A percentile compares a stretch with the other conserved stretches of the same genome.
phyloP scores from a whole-genome alignment of 2,329 filamentous ascomycete genomes.

The Pyrenophora teres region DNA sequence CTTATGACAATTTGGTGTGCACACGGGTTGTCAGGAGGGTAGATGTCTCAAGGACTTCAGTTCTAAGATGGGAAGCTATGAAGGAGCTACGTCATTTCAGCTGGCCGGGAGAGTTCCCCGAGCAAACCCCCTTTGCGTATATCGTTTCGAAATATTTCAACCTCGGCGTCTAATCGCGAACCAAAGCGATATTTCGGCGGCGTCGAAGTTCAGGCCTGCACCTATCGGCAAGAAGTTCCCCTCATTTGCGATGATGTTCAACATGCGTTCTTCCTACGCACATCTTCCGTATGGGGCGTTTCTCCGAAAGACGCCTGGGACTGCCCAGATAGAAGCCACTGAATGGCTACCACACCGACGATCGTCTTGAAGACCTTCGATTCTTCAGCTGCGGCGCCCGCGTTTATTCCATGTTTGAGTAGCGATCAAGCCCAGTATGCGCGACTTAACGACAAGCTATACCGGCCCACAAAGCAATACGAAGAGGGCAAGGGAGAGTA shows the following conservation, averaged over 20 bases:
- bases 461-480: background rate
- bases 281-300: background rate
- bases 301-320: background rate
- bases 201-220: too few relatives aligned
- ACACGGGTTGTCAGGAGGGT: too few relatives aligned
- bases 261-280: background rate
- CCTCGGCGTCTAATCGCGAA: background rate
- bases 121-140: slow-evolving; percentile 9
- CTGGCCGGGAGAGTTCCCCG: slow-evolving; percentile 1
- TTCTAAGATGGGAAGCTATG: background rate
- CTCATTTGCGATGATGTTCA: background rate
- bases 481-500: slow-evolving; percentile 3
- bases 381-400: background rate
- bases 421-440: slow-evolving; percentile 6
- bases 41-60: background rate
- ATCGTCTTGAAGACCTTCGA: background rate
- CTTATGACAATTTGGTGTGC: too few relatives aligned
- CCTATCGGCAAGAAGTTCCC: background rate
- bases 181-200: background rate
- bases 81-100: slow-evolving; percentile 5
- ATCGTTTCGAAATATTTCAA: slow-evolving; percentile 12
- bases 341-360: background rate
- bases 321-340: background rate
- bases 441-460: slow-evolving; percentile 20
- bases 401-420: background rate